phyloP scores from a whole-genome alignment of 2,329 filamentous ascomycete species.

The Hymenoscyphus repandus region DNA sequence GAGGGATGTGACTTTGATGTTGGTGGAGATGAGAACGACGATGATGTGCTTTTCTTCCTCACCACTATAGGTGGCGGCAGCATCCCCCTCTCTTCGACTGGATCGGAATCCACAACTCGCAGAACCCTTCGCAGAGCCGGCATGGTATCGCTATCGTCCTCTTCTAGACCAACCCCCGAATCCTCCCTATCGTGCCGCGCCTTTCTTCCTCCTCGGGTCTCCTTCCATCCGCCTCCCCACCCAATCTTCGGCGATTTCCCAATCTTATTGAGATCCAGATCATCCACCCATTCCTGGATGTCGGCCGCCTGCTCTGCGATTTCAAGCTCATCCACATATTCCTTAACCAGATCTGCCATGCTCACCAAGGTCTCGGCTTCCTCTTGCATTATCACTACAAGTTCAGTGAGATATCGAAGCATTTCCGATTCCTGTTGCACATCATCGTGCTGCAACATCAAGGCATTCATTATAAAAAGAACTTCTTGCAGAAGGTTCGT shows the following conservation, averaged over 20 bases:
- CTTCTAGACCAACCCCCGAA: slow-evolving; percentile 2
- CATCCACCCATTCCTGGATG: slow-evolving; percentile 3
- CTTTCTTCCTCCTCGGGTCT: background rate
- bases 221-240: no score
- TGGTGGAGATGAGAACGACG: no score
- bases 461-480: slow-evolving; percentile 16
- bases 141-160: background rate
- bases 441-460: slow-evolving; percentile 10
- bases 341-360: slow-evolving; percentile 16
- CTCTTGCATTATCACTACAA: slow-evolving; percentile 21
- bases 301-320: slow-evolving; percentile 3
- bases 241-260: background rate
- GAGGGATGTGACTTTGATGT: no score
- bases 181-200: background rate
- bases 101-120: background rate
- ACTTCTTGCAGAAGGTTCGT: slow-evolving; percentile 16
- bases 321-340: slow-evolving; percentile 16
- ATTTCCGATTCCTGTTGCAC: slow-evolving; percentile 12
- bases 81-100: no score
- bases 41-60: background rate
- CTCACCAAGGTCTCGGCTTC: slow-evolving; percentile 17
- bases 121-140: background rate
- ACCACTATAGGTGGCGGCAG: background rate
- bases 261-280: background rate
- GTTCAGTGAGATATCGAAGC: slow-evolving; percentile 12